These are phyloP conservation scores for Phaeosphaeria sp. DNA, from an alignment of 2,329 filamentous ascomycete species.

Conservation along the genomic window DNA sequence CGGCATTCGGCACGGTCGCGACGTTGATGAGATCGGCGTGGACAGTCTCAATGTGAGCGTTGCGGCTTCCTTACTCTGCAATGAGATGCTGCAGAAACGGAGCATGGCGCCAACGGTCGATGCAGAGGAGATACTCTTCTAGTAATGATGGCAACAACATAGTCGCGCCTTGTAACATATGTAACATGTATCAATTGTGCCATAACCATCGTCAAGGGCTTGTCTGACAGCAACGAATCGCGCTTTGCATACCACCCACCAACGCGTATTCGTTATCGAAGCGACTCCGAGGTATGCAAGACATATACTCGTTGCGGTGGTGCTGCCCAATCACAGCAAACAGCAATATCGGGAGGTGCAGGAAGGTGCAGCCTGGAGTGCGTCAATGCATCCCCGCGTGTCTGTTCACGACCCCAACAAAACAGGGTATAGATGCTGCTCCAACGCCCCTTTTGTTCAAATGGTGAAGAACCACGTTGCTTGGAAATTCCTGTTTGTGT, in stretches of 20 bases:
- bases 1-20: slow-evolving; percentile 65
- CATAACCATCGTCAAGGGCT: background rate
- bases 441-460: slow-evolving; percentile 8
- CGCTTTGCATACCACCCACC: background rate
- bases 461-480: background rate
- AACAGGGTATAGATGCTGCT: background rate
- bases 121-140: slow-evolving; percentile 30
- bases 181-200: background rate
- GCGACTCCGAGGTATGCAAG: slow-evolving; percentile 6
- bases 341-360: slow-evolving; percentile 10
- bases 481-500: background rate
- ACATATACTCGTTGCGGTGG: slow-evolving; percentile 5
- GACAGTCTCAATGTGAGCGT: slow-evolving; percentile 96
- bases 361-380: slow-evolving; percentile 9
- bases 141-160: slow-evolving; percentile 6
- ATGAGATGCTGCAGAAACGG: slow-evolving; percentile 66
- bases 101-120: slow-evolving; percentile 13
- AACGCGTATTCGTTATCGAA: slow-evolving; percentile 10
- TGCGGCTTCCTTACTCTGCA: slow-evolving; percentile 77
- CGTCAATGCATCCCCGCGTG: slow-evolving; percentile 9
- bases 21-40: slow-evolving; percentile 62
- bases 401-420: slow-evolving; percentile 1
- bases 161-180: background rate
- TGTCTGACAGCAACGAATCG: background rate
- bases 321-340: slow-evolving; percentile 5